These are phyloP conservation scores for Nakazawaea sp. DNA, from an alignment of 805 yeast species.

Conservation along the genomic window DNA sequence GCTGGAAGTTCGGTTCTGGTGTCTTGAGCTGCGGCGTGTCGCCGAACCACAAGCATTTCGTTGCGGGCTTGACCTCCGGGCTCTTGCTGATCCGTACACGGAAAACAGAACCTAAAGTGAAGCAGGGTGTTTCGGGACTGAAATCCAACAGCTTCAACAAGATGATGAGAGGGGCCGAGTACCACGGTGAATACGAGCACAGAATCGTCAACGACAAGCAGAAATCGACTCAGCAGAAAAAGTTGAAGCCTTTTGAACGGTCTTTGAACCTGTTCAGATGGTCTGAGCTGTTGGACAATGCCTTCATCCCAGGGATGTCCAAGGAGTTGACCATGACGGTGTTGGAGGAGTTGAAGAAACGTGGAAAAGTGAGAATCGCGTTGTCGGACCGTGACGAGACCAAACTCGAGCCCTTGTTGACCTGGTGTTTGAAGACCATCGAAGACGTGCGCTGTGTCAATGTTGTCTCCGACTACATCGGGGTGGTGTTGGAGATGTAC, in stretches of 20 bases:
- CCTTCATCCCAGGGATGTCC: slow-evolving; percentile 71
- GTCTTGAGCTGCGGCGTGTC: slow-evolving; percentile 87
- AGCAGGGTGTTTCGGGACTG: slow-evolving; percentile 36
- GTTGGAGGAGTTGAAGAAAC: slow-evolving; percentile 74
- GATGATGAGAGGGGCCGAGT: slow-evolving; percentile 88
- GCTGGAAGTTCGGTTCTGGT: slow-evolving; percentile 96
- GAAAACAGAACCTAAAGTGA: slow-evolving; percentile 54
- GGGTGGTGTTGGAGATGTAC: slow-evolving; percentile 68
- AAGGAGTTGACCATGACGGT: slow-evolving; percentile 78
- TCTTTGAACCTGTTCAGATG: slow-evolving; percentile 84
- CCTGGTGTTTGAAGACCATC: slow-evolving; percentile 71
- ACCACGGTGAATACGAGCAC: slow-evolving; percentile 84
- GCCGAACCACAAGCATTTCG: slow-evolving; percentile 82
- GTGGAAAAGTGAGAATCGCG: slow-evolving; percentile 86
- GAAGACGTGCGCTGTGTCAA: slow-evolving; percentile 72
- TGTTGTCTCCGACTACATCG: slow-evolving; percentile 61
- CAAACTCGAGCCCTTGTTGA: slow-evolving; percentile 69
- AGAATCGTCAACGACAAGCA: slow-evolving; percentile 54
- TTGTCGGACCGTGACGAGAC: slow-evolving; percentile 80
- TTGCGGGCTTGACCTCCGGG: slow-evolving; percentile 88
- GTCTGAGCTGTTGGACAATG: slow-evolving; percentile 88
- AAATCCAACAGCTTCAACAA: slow-evolving; percentile 64
- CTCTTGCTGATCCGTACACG: slow-evolving; percentile 83
- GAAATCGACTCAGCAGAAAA: slow-evolving; percentile 37
- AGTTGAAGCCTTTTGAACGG: slow-evolving; percentile 75